Evolutionary conservation across 129 eudicot genomes (phyloP), one percentile per base, ranked within the genome.

Genomic region (Ambrosia artemisiifolia): DNA sequence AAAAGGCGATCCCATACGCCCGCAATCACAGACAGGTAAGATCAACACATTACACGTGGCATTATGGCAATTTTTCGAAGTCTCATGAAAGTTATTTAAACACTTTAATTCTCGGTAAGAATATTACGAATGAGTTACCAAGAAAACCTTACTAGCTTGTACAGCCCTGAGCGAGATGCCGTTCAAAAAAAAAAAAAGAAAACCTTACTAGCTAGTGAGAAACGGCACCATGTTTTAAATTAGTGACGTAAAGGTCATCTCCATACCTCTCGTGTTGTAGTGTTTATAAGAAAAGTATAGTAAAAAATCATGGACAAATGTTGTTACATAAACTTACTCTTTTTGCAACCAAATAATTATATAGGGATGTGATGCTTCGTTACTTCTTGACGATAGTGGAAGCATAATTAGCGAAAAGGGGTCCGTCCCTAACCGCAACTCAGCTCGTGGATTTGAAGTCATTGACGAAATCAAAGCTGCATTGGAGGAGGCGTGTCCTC

Each of bases 341-440:
- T 54, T 42, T 10, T 34, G 17, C 34, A 18, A n/a, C 3, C 2
- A 44, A 67, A 72, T 24, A 49, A 49, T 48, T 7, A 55, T 67
- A 48, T 72, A 85, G 90, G 87, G 90, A 2, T 85, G 90, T 16
- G 87, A 85, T 80, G 90, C 85, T 42, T 85, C 90, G 5, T 38
- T 85, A 72, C 74, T 85, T 19, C 73, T 80, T 2, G 84, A 85
- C 67, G 68, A 69, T 50, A 43, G 82, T 51, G 76, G 87, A 67
- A 79, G 72, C 71, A 66, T 79, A 44, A 69, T 74, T 47, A 70
- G 78, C 36, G 85, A 80, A 65, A 80, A 82, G 65, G 79, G 72
- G 17, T 85, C 87, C 3, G 70, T 70, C 13, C 84, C 90, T n/a
- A 84, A 84, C 63, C 81, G 79, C 60, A 79, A 77, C 59, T 80